These are phyloP conservation scores for Tetramitus jugosus DNA, from an alignment of 208 protist genomes.

Conservation along the genomic window DNA sequence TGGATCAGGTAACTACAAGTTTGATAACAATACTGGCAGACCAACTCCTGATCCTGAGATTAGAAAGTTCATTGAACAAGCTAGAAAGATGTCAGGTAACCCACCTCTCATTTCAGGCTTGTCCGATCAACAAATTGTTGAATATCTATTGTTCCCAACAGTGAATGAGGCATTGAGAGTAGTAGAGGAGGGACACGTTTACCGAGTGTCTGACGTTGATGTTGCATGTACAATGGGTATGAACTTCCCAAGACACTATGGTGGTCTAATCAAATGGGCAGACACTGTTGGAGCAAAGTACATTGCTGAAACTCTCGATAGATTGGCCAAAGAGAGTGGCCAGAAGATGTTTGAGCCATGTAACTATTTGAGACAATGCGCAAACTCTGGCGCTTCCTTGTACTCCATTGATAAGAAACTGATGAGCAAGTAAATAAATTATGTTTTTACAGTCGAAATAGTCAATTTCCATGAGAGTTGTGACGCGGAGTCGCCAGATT, in stretches of 20 bases:
- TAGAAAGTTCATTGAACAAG: conserved; percentile 7
- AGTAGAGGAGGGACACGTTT: conserved; percentile 59
- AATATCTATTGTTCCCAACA: conserved; percentile 66
- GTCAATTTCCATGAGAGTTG: no score
- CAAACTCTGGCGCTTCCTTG: background rate
- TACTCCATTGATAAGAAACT: no score
- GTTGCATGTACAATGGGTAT: conserved; percentile 62
- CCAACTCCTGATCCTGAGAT: background rate
- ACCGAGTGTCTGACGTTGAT: conserved; percentile 64
- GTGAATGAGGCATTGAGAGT: conserved; percentile 75
- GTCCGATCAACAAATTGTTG: conserved; percentile 57
- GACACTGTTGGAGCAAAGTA: conserved; percentile 1
- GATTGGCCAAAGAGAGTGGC: background rate
- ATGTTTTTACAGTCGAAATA: no score
- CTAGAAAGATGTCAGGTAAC: background rate
- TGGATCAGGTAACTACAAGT: conserved; percentile 61
- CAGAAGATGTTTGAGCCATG: background rate
- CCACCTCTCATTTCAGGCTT: background rate
- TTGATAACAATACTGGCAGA: background rate
- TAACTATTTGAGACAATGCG: conserved; percentile 19
- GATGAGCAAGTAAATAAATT: no score
- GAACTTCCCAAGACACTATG: conserved; percentile 65
- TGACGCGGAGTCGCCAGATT: no score
- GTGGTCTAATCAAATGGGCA: conserved; percentile 45
- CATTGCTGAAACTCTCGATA: background rate